A percentile compares a stretch with the other conserved stretches of the same genome.
Conservation (phyloP, 495 filamentous ascomycete genomes). For the Penicillium ucsense region DNA sequence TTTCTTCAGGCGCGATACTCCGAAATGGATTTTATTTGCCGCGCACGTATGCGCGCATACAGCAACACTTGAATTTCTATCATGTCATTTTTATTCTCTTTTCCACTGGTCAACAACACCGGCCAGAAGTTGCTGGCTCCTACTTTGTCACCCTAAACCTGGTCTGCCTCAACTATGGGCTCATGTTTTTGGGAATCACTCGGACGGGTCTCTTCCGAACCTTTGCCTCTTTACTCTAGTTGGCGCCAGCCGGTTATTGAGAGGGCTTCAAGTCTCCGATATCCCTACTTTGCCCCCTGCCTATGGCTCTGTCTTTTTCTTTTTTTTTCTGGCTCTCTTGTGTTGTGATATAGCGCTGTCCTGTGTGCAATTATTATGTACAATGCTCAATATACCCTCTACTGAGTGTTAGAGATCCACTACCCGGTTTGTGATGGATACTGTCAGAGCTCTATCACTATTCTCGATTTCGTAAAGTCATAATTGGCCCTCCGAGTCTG, state of each 20-base stretch:
- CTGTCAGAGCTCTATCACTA: too few relatives aligned
- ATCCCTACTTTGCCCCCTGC: too few relatives aligned
- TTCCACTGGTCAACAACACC: conserved; percentile 9
- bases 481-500: too few relatives aligned
- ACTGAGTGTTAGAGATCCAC: conserved; percentile 21
- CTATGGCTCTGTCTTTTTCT: conserved; percentile 7
- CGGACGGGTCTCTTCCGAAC: background rate
- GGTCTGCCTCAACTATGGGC: too few relatives aligned
- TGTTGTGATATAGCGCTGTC: conserved; percentile 30
- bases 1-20: too few relatives aligned
- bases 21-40: conserved; percentile 5
- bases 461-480: background rate
- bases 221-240: background rate
- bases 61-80: conserved; percentile 16
- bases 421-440: conserved; percentile 6
- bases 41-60: conserved; percentile 1
- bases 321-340: conserved; percentile 11
- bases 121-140: background rate
- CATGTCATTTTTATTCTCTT: conserved; percentile 27
- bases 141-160: background rate
- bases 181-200: too few relatives aligned
- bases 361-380: conserved; percentile 23
- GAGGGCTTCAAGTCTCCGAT: background rate
- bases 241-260: conserved; percentile 17
- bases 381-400: conserved; percentile 38